Conservation (phyloP, 345 rosid species). For the Salix brachista region DNA sequence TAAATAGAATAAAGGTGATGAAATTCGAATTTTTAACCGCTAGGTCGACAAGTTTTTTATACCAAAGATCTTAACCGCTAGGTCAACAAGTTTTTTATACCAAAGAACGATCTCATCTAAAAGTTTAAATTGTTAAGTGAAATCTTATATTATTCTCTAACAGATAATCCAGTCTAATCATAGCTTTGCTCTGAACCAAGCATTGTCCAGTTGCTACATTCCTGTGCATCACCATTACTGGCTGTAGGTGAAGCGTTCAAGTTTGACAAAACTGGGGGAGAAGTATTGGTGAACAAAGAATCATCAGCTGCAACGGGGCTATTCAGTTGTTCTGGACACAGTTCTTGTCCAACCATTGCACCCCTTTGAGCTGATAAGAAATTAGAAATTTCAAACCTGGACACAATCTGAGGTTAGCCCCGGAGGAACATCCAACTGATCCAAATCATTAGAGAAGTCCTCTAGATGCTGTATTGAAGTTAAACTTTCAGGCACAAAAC, state of each 20-base stretch:
- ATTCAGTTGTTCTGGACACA: not conserved
- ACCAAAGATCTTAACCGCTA: too few relatives aligned
- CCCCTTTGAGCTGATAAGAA: not conserved
- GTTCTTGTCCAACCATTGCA: constrained; percentile 23
- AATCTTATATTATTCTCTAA: too few relatives aligned
- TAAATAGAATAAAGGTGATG: too few relatives aligned
- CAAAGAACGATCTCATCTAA: too few relatives aligned
- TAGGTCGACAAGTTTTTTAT: too few relatives aligned
- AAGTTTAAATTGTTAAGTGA: too few relatives aligned
- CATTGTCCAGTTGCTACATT: constrained; percentile 27
- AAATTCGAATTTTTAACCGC: too few relatives aligned
- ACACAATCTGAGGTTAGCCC: constrained; percentile 29
- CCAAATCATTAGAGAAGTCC: constrained; percentile 20
- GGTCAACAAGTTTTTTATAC: too few relatives aligned
- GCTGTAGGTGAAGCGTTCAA: constrained; percentile 9
- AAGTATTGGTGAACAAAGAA: constrained; percentile 2
- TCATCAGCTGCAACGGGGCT: constrained; percentile 4
- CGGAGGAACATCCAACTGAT: constrained; percentile 15
- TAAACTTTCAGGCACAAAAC: constrained; percentile 35
- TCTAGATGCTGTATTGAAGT: constrained; percentile 11
- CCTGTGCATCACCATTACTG: constrained; percentile 16
- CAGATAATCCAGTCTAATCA: constrained; percentile 42
- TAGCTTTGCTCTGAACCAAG: constrained; percentile 23
- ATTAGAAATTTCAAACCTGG: constrained; percentile 15
- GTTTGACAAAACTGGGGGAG: constrained; percentile 12